A percentile compares a stretch with the other conserved stretches of the same genome.
Conservation (phyloP, 2,329 filamentous ascomycete genomes). For the Ilyonectria mors-panacis region DNA sequence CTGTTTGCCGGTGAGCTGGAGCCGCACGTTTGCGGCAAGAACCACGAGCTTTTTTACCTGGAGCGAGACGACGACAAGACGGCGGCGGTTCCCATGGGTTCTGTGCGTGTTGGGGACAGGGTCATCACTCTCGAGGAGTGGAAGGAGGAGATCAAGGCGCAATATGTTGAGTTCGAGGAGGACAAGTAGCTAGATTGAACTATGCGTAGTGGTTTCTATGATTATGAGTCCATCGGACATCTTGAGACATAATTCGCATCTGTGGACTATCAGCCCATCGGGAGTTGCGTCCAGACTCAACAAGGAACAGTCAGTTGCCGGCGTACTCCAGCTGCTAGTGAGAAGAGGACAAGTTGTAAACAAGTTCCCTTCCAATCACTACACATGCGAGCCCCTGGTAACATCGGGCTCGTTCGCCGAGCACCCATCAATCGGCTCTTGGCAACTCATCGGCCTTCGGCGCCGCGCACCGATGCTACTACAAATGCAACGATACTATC, state of each 20-base stretch:
- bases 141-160: conserved; percentile 27
- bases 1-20: not conserved
- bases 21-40: not conserved
- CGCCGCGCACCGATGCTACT: conserved; percentile 1
- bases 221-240: not conserved
- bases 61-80: conserved; percentile 19
- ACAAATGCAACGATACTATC: not conserved
- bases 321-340: not conserved
- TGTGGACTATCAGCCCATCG: too few species aligned
- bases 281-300: too few species aligned
- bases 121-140: conserved; percentile 26
- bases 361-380: not conserved
- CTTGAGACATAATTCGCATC: not conserved
- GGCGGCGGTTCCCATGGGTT: conserved; percentile 20
- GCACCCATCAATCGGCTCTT: not conserved
- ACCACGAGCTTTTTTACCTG: conserved; percentile 8
- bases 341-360: not conserved
- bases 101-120: conserved; percentile 18
- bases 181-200: not conserved
- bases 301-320: too few species aligned
- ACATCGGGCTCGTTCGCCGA: not conserved
- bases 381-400: not conserved
- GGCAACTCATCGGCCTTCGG: conserved; percentile 2
- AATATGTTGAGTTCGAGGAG: conserved; percentile 14
- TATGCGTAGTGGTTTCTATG: not conserved